Percentiles rank a stretch among this genome's conserved stretches.
Conservation (phyloP, 306 rosid genomes). For the Quercus rubra region DNA sequence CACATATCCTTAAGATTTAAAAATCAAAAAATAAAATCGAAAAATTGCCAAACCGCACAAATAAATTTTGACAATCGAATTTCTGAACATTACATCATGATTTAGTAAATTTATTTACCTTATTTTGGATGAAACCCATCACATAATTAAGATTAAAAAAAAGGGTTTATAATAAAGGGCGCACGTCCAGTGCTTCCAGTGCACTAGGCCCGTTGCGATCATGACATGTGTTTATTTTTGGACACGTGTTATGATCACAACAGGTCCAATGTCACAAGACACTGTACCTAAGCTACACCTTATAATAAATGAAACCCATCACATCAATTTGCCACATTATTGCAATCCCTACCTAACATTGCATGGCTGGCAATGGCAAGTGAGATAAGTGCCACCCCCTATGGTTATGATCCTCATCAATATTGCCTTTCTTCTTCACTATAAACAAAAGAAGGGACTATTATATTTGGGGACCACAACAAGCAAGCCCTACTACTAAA, state of each 20-base stretch:
- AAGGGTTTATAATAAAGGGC: background rate
- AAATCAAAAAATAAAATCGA: background rate
- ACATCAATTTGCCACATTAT: slow-evolving; percentile 19
- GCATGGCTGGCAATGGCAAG: slow-evolving; percentile 49
- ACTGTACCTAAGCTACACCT: too few relatives aligned
- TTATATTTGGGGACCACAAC: slow-evolving; percentile 26
- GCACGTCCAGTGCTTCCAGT: too few relatives aligned
- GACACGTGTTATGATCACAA: too few relatives aligned
- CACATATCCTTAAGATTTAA: background rate
- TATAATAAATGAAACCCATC: slow-evolving; percentile 4
- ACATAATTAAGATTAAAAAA: too few relatives aligned
- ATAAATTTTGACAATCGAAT: background rate
- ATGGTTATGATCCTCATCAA: slow-evolving; percentile 31
- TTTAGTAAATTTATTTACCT: background rate
- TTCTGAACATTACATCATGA: background rate
- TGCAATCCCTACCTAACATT: slow-evolving; percentile 36
- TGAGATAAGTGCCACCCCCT: slow-evolving; percentile 24
- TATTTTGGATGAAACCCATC: background rate
- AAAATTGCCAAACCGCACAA: too few relatives aligned
- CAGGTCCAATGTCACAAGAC: too few relatives aligned
- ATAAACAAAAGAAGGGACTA: slow-evolving; percentile 18
- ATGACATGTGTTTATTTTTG: too few relatives aligned
- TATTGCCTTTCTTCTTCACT: slow-evolving; percentile 14
- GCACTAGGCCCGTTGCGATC: too few relatives aligned
- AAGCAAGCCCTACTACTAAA: slow-evolving; percentile 8